Percentiles rank a stretch among this genome's conserved stretches.
Conservation (phyloP, 495 filamentous ascomycete genomes). For the Penicillium manginii region DNA sequence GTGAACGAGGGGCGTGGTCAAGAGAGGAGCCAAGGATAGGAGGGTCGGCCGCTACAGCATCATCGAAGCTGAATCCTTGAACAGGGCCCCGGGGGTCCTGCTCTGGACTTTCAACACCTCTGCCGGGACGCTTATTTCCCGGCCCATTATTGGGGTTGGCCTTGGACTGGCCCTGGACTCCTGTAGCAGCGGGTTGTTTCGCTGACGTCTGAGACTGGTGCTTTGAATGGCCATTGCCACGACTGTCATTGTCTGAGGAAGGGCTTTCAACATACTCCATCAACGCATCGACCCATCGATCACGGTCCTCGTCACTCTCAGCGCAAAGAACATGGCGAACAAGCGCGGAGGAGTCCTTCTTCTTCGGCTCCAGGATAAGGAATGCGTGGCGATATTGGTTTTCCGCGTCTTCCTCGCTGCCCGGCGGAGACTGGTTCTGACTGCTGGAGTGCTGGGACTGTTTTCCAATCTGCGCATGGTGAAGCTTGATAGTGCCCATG, state of each 20-base stretch:
- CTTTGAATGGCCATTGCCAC: conserved; percentile 27
- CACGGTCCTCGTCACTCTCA: conserved; percentile 90
- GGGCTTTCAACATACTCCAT: conserved; percentile 86
- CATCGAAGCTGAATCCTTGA: conserved; percentile 83
- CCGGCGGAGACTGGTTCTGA: conserved; percentile 62
- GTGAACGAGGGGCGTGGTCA: conserved; percentile 39
- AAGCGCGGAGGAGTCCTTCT: conserved; percentile 87
- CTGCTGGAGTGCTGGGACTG: conserved; percentile 62
- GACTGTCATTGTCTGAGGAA: conserved; percentile 55
- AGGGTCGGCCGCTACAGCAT: conserved; percentile 73
- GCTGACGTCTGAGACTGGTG: conserved; percentile 20
- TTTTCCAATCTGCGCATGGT: conserved; percentile 91
- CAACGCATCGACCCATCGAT: conserved; percentile 89
- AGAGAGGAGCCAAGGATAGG: conserved; percentile 63
- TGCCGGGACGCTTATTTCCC: conserved; percentile 54
- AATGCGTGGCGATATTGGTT: conserved; percentile 98
- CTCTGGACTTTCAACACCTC: conserved; percentile 47
- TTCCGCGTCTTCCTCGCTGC: conserved; percentile 72
- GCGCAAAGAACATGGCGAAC: conserved; percentile 96
- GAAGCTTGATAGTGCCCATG: conserved; percentile 89
- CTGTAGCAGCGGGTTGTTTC: conserved; percentile 18
- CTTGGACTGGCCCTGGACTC: conserved; percentile 37
- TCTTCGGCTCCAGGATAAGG: conserved; percentile 91
- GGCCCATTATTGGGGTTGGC: conserved; percentile 27
- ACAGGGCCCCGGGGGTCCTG: conserved; percentile 55